Evolutionary conservation across 139 green algal genomes (phyloP), one percentile per base, ranked within the genome.

Genomic region (Chlorella sp.): DNA sequence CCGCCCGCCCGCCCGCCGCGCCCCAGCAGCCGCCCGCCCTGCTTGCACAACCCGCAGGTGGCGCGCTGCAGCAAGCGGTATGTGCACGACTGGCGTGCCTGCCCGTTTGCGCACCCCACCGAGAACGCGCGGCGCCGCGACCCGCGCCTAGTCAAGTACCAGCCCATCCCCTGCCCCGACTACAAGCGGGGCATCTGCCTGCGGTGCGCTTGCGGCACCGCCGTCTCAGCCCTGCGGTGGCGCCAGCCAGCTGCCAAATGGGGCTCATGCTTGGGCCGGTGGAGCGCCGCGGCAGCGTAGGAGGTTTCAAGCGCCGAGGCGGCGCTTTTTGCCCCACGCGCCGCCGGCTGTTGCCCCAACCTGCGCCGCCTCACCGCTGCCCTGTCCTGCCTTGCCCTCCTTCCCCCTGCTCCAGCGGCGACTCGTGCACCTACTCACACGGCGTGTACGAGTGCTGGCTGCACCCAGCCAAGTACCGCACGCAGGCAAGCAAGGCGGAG

Each of bases 61-160:
- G 85, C 94, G 62, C 88, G 93, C 39, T 98, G 95, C 87, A 92
- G 89, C 78, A 97, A 96, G 90, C 91, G 93, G 56, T 96, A 93
- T 76, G 92, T 94, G 41, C 97, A 99, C 83, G 97, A 99, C 88
- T 99, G 97, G 97, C 95, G 96, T 7, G 90, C 95, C 6, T 99
- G 97, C 89, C 97, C 97, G 15, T 99, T 98, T 88, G 93, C 96
- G 17, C 97, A 99, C 87, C 95, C 97, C 4, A 98, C 95, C 0
- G 97, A 99, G 91, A 99, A 99, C 83, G 97, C 97, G 0, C 87
- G 95, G 26, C 89, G 97, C 15, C 91, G 97, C 9, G 97, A 99
- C 89, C 96, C 97, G 0, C 90, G 95, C 3, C 85, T 95, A 51
- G 95, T 95, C 87, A 87, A 87, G 56, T 99, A 99, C 94, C 95